Conservation (phyloP, 23 red algal genomes). For the Gracilariopsis chorda region DNA sequence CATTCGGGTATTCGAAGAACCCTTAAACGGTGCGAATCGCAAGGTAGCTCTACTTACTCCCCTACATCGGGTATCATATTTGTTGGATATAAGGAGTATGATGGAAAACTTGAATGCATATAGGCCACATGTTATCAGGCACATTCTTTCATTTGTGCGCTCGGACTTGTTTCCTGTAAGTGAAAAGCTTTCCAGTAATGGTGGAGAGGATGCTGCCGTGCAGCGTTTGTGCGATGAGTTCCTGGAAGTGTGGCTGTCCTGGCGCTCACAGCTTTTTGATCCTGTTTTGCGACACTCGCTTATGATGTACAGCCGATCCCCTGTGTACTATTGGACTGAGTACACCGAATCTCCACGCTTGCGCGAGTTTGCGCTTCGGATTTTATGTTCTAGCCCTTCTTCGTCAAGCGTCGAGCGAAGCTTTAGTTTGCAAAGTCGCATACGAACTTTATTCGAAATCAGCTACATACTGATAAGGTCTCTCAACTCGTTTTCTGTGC, state of each 20-base stretch:
- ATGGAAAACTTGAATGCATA: neutral
- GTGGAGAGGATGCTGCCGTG: neutral
- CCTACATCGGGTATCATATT: neutral
- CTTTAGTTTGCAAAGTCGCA: neutral
- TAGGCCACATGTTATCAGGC: neutral
- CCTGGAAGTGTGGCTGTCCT: neutral
- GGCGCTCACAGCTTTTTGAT: neutral
- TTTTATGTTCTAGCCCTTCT: neutral
- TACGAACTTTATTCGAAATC: neutral
- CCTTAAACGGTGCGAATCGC: neutral
- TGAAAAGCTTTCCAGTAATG: neutral
- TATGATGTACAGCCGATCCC: neutral
- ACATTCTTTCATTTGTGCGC: neutral
- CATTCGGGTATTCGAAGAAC: neutral
- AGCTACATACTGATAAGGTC: conserved; percentile 8
- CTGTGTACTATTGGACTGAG: neutral
- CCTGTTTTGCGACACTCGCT: neutral
- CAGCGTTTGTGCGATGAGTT: neutral
- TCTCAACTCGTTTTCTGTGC: neutral
- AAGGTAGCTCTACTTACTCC: neutral
- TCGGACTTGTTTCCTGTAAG: neutral
- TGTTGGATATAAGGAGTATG: neutral
- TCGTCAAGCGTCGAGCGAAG: neutral
- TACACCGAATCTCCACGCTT: neutral
- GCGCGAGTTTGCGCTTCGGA: neutral